Base-by-base conservation (phyloP, 306 rosid genomes). In the Albizia julibrissin region DNA sequence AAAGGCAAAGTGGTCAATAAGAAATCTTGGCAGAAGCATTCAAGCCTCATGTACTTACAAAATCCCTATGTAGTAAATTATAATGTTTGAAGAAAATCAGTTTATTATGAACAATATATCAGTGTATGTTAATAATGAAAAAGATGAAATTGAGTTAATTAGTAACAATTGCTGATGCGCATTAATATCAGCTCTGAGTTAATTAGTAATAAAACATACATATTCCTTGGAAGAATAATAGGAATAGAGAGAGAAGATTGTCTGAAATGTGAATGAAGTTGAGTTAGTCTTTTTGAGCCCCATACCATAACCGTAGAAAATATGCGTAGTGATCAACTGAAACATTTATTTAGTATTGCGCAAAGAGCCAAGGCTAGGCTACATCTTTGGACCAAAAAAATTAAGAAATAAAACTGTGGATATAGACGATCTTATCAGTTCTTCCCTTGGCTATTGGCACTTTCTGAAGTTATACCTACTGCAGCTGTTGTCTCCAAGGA, bases 391-490 rank as follows among this genome's bases (percentile, higher is more conserved):
- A 86, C 88, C 75, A 5, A 50, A 86, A 79, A 80, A 82, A 39
- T 73, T 40, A 77, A 82, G 24, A 62, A 4, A 58, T 54, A 54
- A 26, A 26, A 61, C 10, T 11, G 16, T 61, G 68, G 19, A 61
- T 11, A 61, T 13, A 13, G 68, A 10, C 13, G 68, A 87, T 86
- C 88, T 83, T 22, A 59, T 59, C 13, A 59, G 66, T 59, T 59
- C 31, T 59, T 22, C 65, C 29, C 65, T 3, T 22, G 65, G 29
- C 16, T 10, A 24, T 24, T 59, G 29, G 66, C 33, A 24, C 66
- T 59, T 59, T 91, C 93, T 61, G 98, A 86, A 84, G 89, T 81
- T 64, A 78, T 58, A 87, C 79, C 88, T 80, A 82, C 94, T 89
- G 90, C 94, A 65, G 85, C 84, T 50, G 21, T 16, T 84, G 87